Conservation (phyloP, 2,329 filamentous ascomycete genomes). For the Xylariaceae sp. region DNA sequence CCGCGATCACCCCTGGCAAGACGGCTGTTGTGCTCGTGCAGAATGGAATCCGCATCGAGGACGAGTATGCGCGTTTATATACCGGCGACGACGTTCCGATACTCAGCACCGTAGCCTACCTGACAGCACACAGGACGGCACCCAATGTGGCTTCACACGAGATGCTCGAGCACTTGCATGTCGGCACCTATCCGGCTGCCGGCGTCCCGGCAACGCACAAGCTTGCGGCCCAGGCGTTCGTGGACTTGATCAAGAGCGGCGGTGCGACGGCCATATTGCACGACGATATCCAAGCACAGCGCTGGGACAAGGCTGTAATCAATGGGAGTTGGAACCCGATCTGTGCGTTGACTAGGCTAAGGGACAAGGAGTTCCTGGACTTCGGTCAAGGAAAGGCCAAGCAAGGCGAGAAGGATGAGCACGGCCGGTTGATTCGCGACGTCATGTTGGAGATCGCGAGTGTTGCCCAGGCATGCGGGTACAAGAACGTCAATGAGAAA, state of each 20-base stretch:
- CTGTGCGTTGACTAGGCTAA: slow-evolving; percentile 44
- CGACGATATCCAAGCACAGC: slow-evolving; percentile 45
- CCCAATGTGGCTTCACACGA: slow-evolving; percentile 40
- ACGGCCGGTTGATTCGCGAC: slow-evolving; percentile 25
- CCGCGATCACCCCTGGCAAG: slow-evolving; percentile 21
- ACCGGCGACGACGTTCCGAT: slow-evolving; percentile 42
- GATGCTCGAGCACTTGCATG: slow-evolving; percentile 44
- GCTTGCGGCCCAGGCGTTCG: slow-evolving; percentile 33
- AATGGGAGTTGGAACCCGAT: slow-evolving; percentile 54
- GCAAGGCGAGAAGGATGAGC: slow-evolving; percentile 16
- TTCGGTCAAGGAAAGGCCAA: background rate
- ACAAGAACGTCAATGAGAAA: slow-evolving; percentile 26
- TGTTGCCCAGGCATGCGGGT: slow-evolving; percentile 32
- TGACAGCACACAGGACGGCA: slow-evolving; percentile 44
- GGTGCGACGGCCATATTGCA: slow-evolving; percentile 40
- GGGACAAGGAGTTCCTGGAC: slow-evolving; percentile 42
- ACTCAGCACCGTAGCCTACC: slow-evolving; percentile 48
- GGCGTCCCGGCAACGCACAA: slow-evolving; percentile 25
- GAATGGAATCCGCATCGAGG: slow-evolving; percentile 53
- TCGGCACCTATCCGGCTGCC: slow-evolving; percentile 44
- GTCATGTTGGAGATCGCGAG: slow-evolving; percentile 33
- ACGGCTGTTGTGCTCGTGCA: slow-evolving; percentile 52
- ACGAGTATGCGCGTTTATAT: slow-evolving; percentile 41
- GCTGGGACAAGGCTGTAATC: slow-evolving; percentile 51
- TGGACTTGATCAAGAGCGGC: slow-evolving; percentile 37